A percentile compares a stretch with the other conserved stretches of the same genome.
Conservation (phyloP, 2,329 filamentous ascomycete species). For the Fusarium armeniacum region DNA sequence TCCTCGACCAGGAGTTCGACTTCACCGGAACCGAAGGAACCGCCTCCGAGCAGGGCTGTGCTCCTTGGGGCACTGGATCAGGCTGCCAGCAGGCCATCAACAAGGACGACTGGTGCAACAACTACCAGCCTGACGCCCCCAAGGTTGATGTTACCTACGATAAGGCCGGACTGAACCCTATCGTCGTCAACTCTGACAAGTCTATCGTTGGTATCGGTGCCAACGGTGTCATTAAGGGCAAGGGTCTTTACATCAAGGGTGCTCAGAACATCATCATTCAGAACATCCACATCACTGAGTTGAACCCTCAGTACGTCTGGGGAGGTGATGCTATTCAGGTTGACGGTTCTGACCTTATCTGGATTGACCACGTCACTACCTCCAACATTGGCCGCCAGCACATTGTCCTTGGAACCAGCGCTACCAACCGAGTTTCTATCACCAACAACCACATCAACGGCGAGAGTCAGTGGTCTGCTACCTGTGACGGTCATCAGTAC, state of each 20-base stretch:
- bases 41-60: conserved; percentile 67
- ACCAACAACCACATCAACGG: conserved; percentile 71
- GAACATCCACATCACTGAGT: conserved; percentile 68
- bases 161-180: conserved; percentile 65
- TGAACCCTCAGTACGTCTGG: conserved; percentile 72
- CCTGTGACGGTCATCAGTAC: conserved; percentile 71
- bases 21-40: conserved; percentile 69
- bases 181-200: conserved; percentile 70
- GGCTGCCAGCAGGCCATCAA: conserved; percentile 72
- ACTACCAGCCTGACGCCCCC: conserved; percentile 68
- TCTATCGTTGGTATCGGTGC: conserved; percentile 66
- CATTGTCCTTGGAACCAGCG: conserved; percentile 68
- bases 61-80: conserved; percentile 68
- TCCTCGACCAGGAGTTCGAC: conserved; percentile 69
- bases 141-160: conserved; percentile 62
- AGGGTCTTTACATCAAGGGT: conserved; percentile 63
- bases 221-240: conserved; percentile 69
- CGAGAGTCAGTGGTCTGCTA: conserved; percentile 66
- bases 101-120: conserved; percentile 70
- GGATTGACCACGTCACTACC: conserved; percentile 69
- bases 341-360: conserved; percentile 60
- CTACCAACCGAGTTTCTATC: conserved; percentile 70
- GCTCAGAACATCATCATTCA: conserved; percentile 71
- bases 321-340: conserved; percentile 71
- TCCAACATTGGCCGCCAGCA: conserved; percentile 72